Evolutionary conservation across 495 filamentous ascomycete species (phyloP).

Genomic region (Penicilliopsis zonata): DNA sequence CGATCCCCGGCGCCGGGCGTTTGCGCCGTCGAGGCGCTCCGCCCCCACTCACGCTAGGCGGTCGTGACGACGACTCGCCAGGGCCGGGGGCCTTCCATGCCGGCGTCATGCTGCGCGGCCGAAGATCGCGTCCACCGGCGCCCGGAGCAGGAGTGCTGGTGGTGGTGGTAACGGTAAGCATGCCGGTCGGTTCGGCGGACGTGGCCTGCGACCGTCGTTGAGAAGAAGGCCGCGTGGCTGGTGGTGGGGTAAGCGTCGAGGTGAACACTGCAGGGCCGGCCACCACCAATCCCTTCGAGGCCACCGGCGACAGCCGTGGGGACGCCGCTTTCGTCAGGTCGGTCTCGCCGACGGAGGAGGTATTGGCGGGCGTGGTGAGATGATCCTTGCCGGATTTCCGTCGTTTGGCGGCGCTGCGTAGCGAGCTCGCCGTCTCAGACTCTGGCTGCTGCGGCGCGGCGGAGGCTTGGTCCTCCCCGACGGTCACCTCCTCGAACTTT

Average conservation of each 20-base stretch:
- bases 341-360: conserved; percentile 9
- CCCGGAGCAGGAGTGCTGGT: conserved; percentile 2
- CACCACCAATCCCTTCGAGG: conserved; percentile 14
- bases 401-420: conserved; percentile 12
- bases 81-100: conserved; percentile 39
- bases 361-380: conserved; percentile 1
- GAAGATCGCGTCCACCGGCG: conserved; percentile 23
- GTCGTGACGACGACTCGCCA: conserved; percentile 36
- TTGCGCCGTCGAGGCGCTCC: conserved; percentile 40
- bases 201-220: conserved; percentile 30
- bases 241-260: too few species aligned
- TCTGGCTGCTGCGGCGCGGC: not conserved
- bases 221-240: conserved; percentile 28
- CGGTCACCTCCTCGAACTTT: conserved; percentile 14
- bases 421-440: conserved; percentile 1
- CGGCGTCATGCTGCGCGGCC: conserved; percentile 35
- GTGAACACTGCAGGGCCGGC: too few species aligned
- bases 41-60: conserved; percentile 24
- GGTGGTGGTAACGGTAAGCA: too few species aligned
- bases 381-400: conserved; percentile 11
- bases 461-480: conserved; percentile 5
- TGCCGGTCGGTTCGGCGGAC: conserved; percentile 18
- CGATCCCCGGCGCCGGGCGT: conserved; percentile 64
- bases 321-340: too few species aligned
- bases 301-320: conserved; percentile 15